Evolutionary conservation across 768 basidiomycete species (phyloP).

Genomic region (Butyriboletus loyo): DNA sequence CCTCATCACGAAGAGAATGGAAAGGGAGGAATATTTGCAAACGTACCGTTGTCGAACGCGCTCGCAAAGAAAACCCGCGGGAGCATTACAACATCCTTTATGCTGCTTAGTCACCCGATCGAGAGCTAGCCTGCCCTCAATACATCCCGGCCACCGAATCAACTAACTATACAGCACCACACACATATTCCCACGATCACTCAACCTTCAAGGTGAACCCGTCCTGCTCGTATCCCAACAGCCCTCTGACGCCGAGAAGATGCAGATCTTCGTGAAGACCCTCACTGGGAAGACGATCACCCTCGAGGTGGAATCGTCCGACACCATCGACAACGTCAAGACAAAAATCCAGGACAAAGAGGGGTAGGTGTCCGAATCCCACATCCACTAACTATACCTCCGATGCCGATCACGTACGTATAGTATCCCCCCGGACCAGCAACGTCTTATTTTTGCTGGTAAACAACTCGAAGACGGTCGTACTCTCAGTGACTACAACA

Average conservation of each 20-base stretch:
- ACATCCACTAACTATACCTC: too few relatives aligned
- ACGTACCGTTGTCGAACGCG: slow-evolving; percentile 5
- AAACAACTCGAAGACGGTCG: slow-evolving; percentile 99
- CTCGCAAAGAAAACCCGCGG: not conserved
- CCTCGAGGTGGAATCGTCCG: slow-evolving; percentile 30
- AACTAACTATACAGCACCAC: slow-evolving; percentile 34
- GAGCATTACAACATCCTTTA: too few relatives aligned
- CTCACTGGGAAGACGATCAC: slow-evolving; percentile 53
- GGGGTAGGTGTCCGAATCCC: slow-evolving; percentile 41
- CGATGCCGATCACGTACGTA: slow-evolving; percentile 29
- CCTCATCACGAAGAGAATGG: slow-evolving; percentile 27
- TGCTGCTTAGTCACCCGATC: not conserved
- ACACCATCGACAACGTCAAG: slow-evolving; percentile 29
- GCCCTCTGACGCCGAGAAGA: slow-evolving; percentile 26
- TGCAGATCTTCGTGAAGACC: slow-evolving; percentile 84
- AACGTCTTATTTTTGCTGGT: slow-evolving; percentile 61
- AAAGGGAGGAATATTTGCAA: not conserved
- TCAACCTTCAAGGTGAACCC: not conserved
- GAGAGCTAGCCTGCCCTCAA: slow-evolving; percentile 23
- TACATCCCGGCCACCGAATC: slow-evolving; percentile 19
- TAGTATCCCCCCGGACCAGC: slow-evolving; percentile 27
- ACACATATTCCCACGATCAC: slow-evolving; percentile 16
- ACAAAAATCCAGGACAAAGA: slow-evolving; percentile 62
- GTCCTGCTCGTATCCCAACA: not conserved
- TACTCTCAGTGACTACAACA: slow-evolving; percentile 95